phyloP scores from a whole-genome alignment of 2,329 filamentous ascomycete genomes.

The Intubia oerlemansii region DNA sequence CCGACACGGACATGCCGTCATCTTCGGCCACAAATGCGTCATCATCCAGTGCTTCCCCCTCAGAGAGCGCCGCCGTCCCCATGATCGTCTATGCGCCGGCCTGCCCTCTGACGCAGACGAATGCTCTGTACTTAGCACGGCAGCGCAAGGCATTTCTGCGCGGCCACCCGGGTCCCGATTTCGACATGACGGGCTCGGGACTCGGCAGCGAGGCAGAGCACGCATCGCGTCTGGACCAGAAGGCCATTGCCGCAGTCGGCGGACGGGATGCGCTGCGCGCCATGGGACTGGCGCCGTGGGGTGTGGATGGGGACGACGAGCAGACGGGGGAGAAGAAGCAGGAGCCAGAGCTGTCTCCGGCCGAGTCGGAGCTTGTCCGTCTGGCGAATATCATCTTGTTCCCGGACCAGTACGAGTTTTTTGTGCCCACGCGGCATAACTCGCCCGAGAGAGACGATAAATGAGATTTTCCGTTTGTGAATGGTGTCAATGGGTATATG shows the following conservation, averaged over 20 bases:
- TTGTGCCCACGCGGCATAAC: conserved; percentile 18
- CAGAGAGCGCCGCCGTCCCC: conserved; percentile 20
- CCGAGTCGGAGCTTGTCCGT: conserved; percentile 29
- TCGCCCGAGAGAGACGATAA: conserved; percentile 6
- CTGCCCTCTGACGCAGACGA: conserved; percentile 33
- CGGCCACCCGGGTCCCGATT: conserved; percentile 31
- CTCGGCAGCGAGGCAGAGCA: conserved; percentile 30
- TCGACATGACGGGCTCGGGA: conserved; percentile 29
- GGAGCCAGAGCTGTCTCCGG: conserved; percentile 11
- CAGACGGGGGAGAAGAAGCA: no score
- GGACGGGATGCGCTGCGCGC: conserved; percentile 29
- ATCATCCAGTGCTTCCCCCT: no score
- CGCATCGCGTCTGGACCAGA: conserved; percentile 24
- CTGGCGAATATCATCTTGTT: conserved; percentile 36
- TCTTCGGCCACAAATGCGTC: no score
- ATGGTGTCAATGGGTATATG: background rate
- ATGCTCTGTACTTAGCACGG: conserved; percentile 32
- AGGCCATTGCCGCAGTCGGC: conserved; percentile 27
- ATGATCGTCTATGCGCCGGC: conserved; percentile 34
- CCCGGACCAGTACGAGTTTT: conserved; percentile 27
- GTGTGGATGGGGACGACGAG: conserved; percentile 11
- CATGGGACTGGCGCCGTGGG: conserved; percentile 36
- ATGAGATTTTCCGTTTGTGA: background rate
- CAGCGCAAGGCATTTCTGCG: conserved; percentile 34
- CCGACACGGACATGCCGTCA: no score